Percentiles rank a stretch among this genome's conserved stretches.
Conservation (phyloP, 768 basidiomycete species). For the Lentinula sp. region DNA sequence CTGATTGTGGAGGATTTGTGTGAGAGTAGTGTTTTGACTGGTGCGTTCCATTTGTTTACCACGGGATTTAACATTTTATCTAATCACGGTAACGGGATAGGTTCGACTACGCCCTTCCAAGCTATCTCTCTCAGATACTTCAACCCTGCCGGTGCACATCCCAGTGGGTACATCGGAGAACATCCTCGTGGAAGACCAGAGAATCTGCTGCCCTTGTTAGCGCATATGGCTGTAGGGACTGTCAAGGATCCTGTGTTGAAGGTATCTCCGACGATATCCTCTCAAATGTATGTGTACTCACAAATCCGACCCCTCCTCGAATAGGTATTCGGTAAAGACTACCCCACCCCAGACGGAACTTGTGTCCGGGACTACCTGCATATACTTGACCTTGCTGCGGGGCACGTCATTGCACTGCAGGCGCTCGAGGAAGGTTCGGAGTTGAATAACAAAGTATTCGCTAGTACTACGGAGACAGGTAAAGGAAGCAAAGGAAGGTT, state of each 20-base stretch:
- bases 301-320: slow-evolving; percentile 31
- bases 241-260: slow-evolving; percentile 54
- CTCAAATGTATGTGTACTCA: not conserved
- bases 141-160: slow-evolving; percentile 98
- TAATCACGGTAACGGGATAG: not conserved
- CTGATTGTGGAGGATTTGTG: slow-evolving; percentile 88
- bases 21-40: slow-evolving; percentile 5
- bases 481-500: slow-evolving; percentile 40
- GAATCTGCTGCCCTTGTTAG: slow-evolving; percentile 88
- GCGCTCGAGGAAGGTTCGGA: slow-evolving; percentile 60
- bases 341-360: slow-evolving; percentile 93
- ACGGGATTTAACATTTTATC: slow-evolving; percentile 7
- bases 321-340: slow-evolving; percentile 95
- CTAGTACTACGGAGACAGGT: slow-evolving; percentile 32
- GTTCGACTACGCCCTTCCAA: slow-evolving; percentile 67
- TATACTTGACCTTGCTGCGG: slow-evolving; percentile 88
- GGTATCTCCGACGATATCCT: slow-evolving; percentile 4
- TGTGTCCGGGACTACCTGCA: slow-evolving; percentile 95
- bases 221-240: slow-evolving; percentile 91
- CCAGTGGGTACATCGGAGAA: slow-evolving; percentile 92
- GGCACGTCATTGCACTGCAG: slow-evolving; percentile 88
- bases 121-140: slow-evolving; percentile 92
- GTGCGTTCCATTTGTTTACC: slow-evolving; percentile 39
- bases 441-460: slow-evolving; percentile 39
- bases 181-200: slow-evolving; percentile 92